Base-by-base conservation (phyloP, 78 protist species). In the Polysphondylium violaceum region DNA sequence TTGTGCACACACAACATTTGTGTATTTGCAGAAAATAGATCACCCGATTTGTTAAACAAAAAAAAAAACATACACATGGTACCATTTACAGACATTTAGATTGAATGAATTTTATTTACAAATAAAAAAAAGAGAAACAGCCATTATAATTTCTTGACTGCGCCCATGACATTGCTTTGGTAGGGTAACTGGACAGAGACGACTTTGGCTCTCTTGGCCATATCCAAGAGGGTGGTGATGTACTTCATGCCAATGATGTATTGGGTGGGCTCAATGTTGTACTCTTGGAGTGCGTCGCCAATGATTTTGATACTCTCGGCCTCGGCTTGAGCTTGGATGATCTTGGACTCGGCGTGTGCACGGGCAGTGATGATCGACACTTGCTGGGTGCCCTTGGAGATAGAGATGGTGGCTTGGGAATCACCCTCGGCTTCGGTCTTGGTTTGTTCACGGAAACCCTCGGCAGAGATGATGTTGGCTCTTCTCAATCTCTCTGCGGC, bases 381-480 rank as follows among this genome's bases (percentile, higher is more conserved):
- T 38, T 38, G 51, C 23, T 65, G 74, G 33, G n/a, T 38, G 16
- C 74, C 74, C 38, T 41, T 65, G 21, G 74, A 65, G 19, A 65
- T 35, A 23, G 74, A 65, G 23, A 65, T 65, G n/a, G 33, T 31
- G 23, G 74, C 74, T 65, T 65, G 74, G 17, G 43, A 65, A 65
- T 65, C 74, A 65, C 74, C 74, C 23, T 65, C 74, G 9, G 74
- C 74, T 40, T 65, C 74, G 19, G 74, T 65, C 38, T 65, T 65
- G 8, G 74, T 65, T 65, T 65, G 74, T n/a, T 65, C 74, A 23
- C 74, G 16, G 43, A 38, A 65, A 65, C 74, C 74, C 23, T 65
- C 74, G 19, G 74, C 74, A 23, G 74, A 33, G 3, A 65, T 65
- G 19, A 65, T 41, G 23, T 33, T 65, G 36, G 74, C 74, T 65